These are phyloP conservation scores for Macrotyloma uniflorum DNA, from an alignment of 306 rosid species.

Conservation along the genomic window DNA sequence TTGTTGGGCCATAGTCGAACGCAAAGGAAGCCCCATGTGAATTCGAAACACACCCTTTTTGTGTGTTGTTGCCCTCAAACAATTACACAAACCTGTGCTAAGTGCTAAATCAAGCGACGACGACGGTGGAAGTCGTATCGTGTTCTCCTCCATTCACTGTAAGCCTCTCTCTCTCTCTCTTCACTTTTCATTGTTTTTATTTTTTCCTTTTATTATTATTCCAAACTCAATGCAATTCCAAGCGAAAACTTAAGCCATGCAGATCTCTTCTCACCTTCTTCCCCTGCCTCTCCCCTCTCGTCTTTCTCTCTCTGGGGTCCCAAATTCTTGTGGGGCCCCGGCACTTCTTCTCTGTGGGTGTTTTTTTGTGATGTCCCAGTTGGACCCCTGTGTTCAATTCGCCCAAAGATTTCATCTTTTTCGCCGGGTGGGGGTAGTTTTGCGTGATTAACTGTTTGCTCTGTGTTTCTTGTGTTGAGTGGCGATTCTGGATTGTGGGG, in stretches of 20 bases:
- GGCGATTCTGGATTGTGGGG: constrained; percentile 18
- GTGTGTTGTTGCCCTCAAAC: constrained; percentile 45
- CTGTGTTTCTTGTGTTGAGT: constrained; percentile 2
- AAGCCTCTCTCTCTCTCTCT: constrained; percentile 38
- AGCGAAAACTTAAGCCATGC: constrained; percentile 35
- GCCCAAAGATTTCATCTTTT: constrained; percentile 21
- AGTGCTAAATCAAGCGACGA: constrained; percentile 52
- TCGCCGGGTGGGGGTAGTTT: constrained; percentile 7
- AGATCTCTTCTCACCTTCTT: constrained; percentile 41
- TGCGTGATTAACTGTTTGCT: constrained; percentile 20
- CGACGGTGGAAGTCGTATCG: constrained; percentile 71
- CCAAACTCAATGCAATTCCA: constrained; percentile 42
- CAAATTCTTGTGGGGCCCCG: constrained; percentile 23
- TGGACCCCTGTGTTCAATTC: constrained; percentile 36
- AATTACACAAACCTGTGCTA: constrained; percentile 23
- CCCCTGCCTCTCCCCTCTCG: neutral
- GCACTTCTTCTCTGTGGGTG: neutral
- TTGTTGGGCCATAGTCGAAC: neutral
- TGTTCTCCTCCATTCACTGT: constrained; percentile 54
- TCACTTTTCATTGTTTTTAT: constrained; percentile 10
- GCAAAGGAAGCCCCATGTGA: neutral
- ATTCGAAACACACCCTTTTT: constrained; percentile 3
- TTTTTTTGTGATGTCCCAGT: constrained; percentile 23
- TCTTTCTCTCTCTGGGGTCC: constrained; percentile 16
- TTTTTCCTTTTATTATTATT: constrained; percentile 12